These are phyloP conservation scores for Corynespora cassiicola DNA, from an alignment of 2,329 filamentous ascomycete species.

Conservation along the genomic window DNA sequence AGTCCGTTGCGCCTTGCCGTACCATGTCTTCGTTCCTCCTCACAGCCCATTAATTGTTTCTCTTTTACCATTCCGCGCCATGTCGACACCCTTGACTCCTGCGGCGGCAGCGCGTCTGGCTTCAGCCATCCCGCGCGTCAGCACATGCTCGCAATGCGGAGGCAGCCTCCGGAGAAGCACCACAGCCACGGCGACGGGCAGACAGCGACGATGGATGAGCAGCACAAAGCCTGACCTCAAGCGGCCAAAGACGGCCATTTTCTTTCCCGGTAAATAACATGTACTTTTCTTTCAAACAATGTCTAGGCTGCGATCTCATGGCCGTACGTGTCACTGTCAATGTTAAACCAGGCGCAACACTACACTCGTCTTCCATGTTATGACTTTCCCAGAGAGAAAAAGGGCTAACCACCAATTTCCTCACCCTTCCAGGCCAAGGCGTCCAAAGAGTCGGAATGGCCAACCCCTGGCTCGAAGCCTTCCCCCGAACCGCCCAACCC, in stretches of 20 bases:
- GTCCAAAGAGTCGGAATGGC: conserved; percentile 91
- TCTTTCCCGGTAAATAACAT: conserved; percentile 43
- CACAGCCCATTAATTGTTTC: conserved; percentile 11
- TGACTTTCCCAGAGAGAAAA: no score
- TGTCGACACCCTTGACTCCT: conserved; percentile 21
- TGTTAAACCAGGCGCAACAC: background rate
- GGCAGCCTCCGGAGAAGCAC: no score
- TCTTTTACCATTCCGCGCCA: conserved; percentile 9
- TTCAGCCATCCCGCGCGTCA: conserved; percentile 16
- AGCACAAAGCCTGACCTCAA: conserved; percentile 25
- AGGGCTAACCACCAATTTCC: no score
- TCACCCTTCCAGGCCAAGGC: conserved; percentile 87
- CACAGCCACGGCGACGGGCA: conserved; percentile 10
- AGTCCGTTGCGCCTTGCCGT: no score
- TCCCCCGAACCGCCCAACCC: conserved; percentile 77
- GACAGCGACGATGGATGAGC: conserved; percentile 37
- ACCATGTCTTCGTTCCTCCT: no score
- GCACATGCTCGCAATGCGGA: conserved; percentile 28
- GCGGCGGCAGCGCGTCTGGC: conserved; percentile 17
- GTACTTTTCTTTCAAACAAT: background rate
- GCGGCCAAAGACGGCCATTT: conserved; percentile 46
- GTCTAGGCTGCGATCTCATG: conserved; percentile 14
- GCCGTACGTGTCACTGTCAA: background rate
- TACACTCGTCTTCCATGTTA: background rate
- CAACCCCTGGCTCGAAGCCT: conserved; percentile 83